phyloP scores from a whole-genome alignment of 2,329 filamentous ascomycete species.

The Nemania abortiva region DNA sequence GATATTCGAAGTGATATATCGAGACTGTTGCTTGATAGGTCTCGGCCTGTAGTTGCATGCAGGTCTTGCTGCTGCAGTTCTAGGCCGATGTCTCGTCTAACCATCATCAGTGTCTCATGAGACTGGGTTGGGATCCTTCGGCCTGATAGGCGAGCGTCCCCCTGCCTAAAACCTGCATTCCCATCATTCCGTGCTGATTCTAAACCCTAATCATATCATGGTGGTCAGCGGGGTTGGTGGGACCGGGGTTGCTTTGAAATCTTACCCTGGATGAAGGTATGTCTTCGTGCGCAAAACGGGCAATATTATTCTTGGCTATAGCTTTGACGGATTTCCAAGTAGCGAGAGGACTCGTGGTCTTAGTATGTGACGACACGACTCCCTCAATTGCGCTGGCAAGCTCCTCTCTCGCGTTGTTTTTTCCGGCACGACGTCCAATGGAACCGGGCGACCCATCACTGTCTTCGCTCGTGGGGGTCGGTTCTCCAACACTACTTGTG shows the following conservation, averaged over 20 bases:
- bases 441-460: not conserved
- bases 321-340: conserved; percentile 23
- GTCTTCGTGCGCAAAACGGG: not conserved
- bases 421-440: not conserved
- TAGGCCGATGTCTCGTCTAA: not conserved
- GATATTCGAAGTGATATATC: conserved; percentile 22
- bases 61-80: conserved; percentile 7
- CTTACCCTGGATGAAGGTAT: conserved; percentile 1
- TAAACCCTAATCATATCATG: conserved; percentile 10
- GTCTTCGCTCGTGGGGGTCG: conserved; percentile 21
- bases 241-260: conserved; percentile 15
- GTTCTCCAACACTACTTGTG: conserved; percentile 21
- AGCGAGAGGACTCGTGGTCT: conserved; percentile 8
- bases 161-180: conserved; percentile 1
- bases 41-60: not conserved
- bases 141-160: not conserved
- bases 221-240: conserved; percentile 16
- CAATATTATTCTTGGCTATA: conserved; percentile 23
- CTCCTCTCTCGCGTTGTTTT: not conserved
- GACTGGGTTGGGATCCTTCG: not conserved
- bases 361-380: conserved; percentile 13
- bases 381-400: conserved; percentile 20
- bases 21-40: conserved; percentile 14
- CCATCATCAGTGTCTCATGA: not conserved
- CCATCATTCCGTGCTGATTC: not conserved